Conservation (phyloP, 176 grass and related monocot genomes). For the Triticum timopheevii region DNA sequence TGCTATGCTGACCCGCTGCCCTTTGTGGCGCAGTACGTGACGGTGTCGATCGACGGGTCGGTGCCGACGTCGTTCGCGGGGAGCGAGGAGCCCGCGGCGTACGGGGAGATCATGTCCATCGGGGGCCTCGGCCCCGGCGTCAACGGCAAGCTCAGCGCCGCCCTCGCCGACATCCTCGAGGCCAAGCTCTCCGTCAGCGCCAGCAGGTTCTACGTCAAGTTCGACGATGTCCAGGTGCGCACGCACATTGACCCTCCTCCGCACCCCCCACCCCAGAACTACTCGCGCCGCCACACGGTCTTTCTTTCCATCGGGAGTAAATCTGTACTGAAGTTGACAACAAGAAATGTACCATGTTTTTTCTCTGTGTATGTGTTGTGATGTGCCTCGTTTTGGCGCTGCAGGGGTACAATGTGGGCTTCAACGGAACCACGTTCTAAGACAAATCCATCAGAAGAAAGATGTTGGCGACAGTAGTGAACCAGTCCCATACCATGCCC, state of each 20-base stretch:
- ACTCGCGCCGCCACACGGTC: too few relatives aligned
- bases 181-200: constrained; percentile 69
- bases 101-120: constrained; percentile 86
- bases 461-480: neutral
- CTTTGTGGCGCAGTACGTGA: constrained; percentile 57
- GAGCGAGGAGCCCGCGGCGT: constrained; percentile 76
- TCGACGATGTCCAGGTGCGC: constrained; percentile 73
- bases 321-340: too few relatives aligned
- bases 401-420: constrained; percentile 46
- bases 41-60: constrained; percentile 77
- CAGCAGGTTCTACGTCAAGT: constrained; percentile 89
- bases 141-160: constrained; percentile 79
- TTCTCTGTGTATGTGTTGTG: too few relatives aligned
- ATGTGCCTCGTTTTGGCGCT: neutral
- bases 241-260: neutral
- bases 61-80: constrained; percentile 80
- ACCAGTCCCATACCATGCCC: neutral
- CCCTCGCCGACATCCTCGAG: constrained; percentile 80
- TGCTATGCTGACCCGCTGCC: too few relatives aligned
- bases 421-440: constrained; percentile 56
- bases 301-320: too few relatives aligned
- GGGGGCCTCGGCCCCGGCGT: constrained; percentile 76
- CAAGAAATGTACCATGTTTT: too few relatives aligned
- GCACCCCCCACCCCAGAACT: too few relatives aligned
- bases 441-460: neutral